Conservation (phyloP, 169 alveolate genomes). For the Cryptosporidium andersoni region DNA sequence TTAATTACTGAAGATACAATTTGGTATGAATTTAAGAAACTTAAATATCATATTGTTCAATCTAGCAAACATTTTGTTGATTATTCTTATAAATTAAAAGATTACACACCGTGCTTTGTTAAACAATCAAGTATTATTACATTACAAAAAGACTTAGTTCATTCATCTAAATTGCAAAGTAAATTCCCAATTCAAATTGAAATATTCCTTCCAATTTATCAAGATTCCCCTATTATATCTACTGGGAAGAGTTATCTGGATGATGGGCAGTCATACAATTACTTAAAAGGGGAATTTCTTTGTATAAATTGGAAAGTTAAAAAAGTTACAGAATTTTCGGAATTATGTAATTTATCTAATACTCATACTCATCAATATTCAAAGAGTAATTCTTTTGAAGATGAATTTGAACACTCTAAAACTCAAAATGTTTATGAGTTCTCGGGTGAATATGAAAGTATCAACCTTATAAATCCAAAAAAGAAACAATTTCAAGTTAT, state of each 20-base stretch:
- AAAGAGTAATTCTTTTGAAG: not conserved
- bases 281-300: slow-evolving; percentile 47
- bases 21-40: slow-evolving; percentile 52
- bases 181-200: slow-evolving; percentile 11
- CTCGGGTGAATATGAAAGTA: not conserved
- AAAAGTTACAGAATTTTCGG: not conserved
- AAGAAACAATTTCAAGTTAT: slow-evolving; percentile 1
- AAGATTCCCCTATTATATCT: slow-evolving; percentile 11
- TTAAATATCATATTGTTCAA: slow-evolving; percentile 3
- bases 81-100: not conserved
- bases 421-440: slow-evolving; percentile 17
- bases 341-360: not conserved
- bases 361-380: not conserved
- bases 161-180: slow-evolving; percentile 39
- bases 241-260: slow-evolving; percentile 40
- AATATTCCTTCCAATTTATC: slow-evolving; percentile 19
- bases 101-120: slow-evolving; percentile 47
- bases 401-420: not conserved
- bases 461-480: slow-evolving; percentile 9
- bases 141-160: slow-evolving; percentile 36
- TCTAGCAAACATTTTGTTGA: slow-evolving; percentile 13
- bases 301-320: slow-evolving; percentile 14
- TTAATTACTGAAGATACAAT: slow-evolving; percentile 21
- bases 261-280: slow-evolving; percentile 63
- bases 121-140: slow-evolving; percentile 42